Base-by-base conservation (phyloP, 192 early-diverging fungal species). In the Pilaira anomala region DNA sequence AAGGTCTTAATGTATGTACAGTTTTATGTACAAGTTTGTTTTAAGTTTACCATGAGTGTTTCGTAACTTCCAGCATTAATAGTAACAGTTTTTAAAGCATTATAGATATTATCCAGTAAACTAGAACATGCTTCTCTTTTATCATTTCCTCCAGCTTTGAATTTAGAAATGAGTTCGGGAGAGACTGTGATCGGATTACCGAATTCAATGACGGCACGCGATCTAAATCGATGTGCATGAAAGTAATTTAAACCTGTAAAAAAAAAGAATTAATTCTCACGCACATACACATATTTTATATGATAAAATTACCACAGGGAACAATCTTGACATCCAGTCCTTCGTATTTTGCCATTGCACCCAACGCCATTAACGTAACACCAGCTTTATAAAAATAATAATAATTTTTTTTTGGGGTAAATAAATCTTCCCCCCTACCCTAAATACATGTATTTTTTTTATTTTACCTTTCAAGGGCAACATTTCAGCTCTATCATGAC, bases 151-250 rank as follows among this genome's bases (percentile, higher is more conserved):
- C 95, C 96, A 33, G 72, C 66, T 53, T 79, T 87, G 77, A 91
- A 99, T 68, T 87, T 82, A 26, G 86, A 84, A n/a, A 99, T 89
- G 3, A 92, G 74, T 64, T 93, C 89, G 6, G 73, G 63, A 12
- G 88, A 74, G 6, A 99, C 82, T 12, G 85, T 81, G 60, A 99
- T 89, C 0, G 94, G 93, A 41, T 92, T 83, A 36, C 97, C 95
- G 82, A 94, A 99, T 74, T 99, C 96, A 40, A 98, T 85, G 39
- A 97, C 96, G n/a, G 96, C 95, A 56, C 95, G 88, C 8, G 93
- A 95, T 54, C 97, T 87, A 86, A 98, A 99, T 76, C 89, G 80
- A 73, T 87, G 86, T 16, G 97, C 89, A 72, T 98, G 91, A 78
- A 97, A 98, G 76, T 98, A 98, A 78, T 95, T 94, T 30, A 98